Conservation (phyloP, 345 rosid genomes). For the Fremontodendron californicum region DNA sequence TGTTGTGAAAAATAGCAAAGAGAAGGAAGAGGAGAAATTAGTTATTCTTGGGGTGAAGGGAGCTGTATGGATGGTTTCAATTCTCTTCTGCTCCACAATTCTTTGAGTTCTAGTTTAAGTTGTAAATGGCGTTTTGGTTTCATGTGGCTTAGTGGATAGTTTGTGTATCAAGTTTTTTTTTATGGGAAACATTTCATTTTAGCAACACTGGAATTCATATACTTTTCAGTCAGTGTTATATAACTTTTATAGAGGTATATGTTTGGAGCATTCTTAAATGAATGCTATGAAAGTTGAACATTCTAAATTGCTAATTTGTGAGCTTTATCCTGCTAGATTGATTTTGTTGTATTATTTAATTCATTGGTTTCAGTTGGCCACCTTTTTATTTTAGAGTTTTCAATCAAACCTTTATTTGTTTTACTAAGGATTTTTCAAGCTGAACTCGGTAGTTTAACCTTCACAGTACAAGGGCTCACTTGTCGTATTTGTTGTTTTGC, state of each 20-base stretch:
- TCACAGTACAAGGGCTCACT: neutral
- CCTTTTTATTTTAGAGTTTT: neutral
- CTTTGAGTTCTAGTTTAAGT: neutral
- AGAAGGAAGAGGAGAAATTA: neutral
- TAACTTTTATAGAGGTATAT: neutral
- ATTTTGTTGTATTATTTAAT: neutral
- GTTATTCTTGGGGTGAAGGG: neutral
- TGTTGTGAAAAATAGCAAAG: neutral
- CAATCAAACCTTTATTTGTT: neutral
- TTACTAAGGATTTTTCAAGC: neutral
- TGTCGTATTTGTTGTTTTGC: constrained; percentile 24
- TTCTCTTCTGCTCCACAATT: neutral
- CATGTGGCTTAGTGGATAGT: neutral
- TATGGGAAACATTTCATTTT: neutral
- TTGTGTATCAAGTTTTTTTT: neutral
- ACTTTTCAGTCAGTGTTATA: neutral
- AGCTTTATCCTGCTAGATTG: neutral
- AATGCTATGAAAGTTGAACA: neutral
- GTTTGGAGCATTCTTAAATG: neutral
- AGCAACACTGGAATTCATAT: neutral
- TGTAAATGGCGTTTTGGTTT: neutral
- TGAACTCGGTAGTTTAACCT: neutral
- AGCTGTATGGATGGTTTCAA: neutral
- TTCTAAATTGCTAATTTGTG: neutral
- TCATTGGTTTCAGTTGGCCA: neutral